phyloP scores from a whole-genome alignment of 306 rosid species.

The Psophocarpus tetragonolobus region DNA sequence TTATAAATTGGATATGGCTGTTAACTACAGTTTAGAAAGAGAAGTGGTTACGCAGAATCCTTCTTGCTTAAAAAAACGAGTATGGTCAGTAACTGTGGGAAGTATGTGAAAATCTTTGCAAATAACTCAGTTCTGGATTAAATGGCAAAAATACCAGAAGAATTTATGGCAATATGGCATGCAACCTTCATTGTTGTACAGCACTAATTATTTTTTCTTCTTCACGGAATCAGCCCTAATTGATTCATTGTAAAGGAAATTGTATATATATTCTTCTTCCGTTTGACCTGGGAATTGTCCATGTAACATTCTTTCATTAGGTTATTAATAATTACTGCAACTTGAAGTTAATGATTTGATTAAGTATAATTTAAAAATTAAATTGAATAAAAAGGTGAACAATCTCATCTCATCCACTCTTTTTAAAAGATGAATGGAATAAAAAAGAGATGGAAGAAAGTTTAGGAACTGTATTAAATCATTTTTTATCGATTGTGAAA shows the following conservation, averaged over 20 bases:
- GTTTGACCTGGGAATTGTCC: constrained; percentile 4
- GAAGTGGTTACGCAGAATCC: constrained; percentile 20
- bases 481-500: no score
- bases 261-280: constrained; percentile 38
- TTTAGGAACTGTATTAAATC: background rate
- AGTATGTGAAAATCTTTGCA: constrained; percentile 18
- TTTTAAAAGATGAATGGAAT: background rate
- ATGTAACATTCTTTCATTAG: background rate
- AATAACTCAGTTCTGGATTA: constrained; percentile 1
- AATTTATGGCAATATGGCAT: background rate
- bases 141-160: background rate
- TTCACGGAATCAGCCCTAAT: background rate
- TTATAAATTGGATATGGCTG: constrained; percentile 2
- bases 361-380: background rate
- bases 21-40: constrained; percentile 3
- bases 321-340: background rate
- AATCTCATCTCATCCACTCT: no score
- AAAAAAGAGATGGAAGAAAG: background rate
- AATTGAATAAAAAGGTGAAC: background rate
- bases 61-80: background rate
- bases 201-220: background rate
- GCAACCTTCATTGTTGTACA: constrained; percentile 32
- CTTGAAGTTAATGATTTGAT: constrained; percentile 14
- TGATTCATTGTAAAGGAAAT: constrained; percentile 31
- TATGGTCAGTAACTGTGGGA: background rate